Conservation (phyloP, 371 early-diverging fungal species). For the Circinella umbellata region DNA sequence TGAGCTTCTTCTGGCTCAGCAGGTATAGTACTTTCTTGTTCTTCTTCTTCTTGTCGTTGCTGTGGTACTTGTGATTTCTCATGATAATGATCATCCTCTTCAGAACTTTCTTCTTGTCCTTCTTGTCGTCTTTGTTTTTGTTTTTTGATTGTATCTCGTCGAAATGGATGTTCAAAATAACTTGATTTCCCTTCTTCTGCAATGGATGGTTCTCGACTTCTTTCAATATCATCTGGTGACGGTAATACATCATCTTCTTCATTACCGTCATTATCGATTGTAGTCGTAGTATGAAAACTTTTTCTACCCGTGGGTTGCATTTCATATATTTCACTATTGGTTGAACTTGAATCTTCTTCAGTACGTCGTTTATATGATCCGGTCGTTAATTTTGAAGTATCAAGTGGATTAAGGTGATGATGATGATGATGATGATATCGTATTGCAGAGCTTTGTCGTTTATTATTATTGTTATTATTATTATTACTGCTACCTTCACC, state of each 20-base stretch:
- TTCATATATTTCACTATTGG: neutral
- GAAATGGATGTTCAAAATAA: conserved; percentile 33
- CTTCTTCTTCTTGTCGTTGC: neutral
- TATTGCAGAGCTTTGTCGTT: neutral
- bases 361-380: neutral
- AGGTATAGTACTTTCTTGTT: neutral
- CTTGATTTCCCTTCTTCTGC: conserved; percentile 8
- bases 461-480: neutral
- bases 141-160: neutral
- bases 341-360: neutral
- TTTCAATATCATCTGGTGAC: conserved; percentile 23
- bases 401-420: neutral
- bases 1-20: conserved; percentile 8
- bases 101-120: neutral
- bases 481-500: neutral
- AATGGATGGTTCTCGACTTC: neutral
- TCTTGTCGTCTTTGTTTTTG: neutral
- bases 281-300: neutral
- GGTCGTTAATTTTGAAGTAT: too few species aligned
- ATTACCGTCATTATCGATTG: neutral
- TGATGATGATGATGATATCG: neutral
- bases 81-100: neutral
- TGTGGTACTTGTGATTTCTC: neutral
- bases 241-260: conserved; percentile 18
- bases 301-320: conserved; percentile 4